Conservation (phyloP, 441 rosid species). For the Sinapis alba region DNA sequence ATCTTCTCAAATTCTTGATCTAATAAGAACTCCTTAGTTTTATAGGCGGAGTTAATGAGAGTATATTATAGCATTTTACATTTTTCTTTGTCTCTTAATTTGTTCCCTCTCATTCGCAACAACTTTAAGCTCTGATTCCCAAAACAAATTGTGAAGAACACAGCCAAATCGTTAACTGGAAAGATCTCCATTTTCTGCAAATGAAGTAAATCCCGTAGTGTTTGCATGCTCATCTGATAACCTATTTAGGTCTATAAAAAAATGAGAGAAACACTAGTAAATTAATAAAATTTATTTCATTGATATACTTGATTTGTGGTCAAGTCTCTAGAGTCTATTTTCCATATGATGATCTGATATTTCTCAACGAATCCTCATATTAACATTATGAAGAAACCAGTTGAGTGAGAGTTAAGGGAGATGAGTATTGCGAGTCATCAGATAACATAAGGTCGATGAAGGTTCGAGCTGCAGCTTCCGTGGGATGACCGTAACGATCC, state of each 20-base stretch:
- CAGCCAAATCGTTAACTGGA: not conserved
- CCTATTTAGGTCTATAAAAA: not conserved
- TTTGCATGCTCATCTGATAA: not conserved
- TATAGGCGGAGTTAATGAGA: not conserved
- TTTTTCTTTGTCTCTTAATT: not conserved
- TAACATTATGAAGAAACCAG: constrained; percentile 25
- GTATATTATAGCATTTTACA: not conserved
- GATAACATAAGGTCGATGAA: constrained; percentile 25
- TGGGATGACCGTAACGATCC: constrained; percentile 67
- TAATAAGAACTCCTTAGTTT: no score
- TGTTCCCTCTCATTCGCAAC: not conserved
- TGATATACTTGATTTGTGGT: not conserved
- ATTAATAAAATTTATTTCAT: not conserved
- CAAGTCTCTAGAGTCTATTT: not conserved
- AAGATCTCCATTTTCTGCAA: not conserved
- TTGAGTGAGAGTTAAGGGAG: constrained; percentile 33
- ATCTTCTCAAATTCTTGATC: no score
- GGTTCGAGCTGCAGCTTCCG: constrained; percentile 38
- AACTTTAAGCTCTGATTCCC: not conserved
- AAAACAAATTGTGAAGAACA: not conserved
- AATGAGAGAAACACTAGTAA: not conserved
- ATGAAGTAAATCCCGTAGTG: not conserved
- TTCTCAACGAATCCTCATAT: not conserved
- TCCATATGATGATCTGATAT: no score
- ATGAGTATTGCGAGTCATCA: constrained; percentile 29